A percentile compares a stretch with the other conserved stretches of the same genome.
Conservation (phyloP, 148 eudicot genomes). For the Rhododendron mucronatum region DNA sequence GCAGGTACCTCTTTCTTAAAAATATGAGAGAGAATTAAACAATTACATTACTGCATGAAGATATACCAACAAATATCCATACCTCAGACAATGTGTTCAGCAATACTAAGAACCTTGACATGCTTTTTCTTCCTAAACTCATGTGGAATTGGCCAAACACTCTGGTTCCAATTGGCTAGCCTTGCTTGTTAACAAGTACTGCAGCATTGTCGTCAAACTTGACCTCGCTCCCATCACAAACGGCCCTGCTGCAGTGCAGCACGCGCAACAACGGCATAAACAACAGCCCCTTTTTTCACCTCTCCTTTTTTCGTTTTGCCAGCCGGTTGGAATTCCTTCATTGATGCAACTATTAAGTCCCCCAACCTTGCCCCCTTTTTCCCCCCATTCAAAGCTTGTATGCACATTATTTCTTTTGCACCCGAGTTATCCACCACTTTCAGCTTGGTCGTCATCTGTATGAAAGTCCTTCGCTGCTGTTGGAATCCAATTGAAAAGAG, state of each 20-base stretch:
- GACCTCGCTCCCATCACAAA: slow-evolving; percentile 86
- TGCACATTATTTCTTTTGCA: slow-evolving; percentile 78
- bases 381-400: slow-evolving; percentile 77
- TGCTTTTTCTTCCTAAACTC: slow-evolving; percentile 52
- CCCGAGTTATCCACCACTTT: slow-evolving; percentile 94
- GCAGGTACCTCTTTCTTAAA: background rate
- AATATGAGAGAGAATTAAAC: background rate
- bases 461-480: slow-evolving; percentile 76
- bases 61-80: background rate
- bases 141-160: slow-evolving; percentile 86
- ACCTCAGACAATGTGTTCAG: slow-evolving; percentile 52
- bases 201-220: slow-evolving; percentile 87
- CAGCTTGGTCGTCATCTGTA: slow-evolving; percentile 82
- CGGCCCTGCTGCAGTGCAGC: slow-evolving; percentile 78
- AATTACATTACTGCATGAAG: background rate
- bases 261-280: slow-evolving; percentile 76
- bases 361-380: slow-evolving; percentile 77
- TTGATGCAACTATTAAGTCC: slow-evolving; percentile 76
- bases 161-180: slow-evolving; percentile 78
- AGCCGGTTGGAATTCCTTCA: slow-evolving; percentile 70
- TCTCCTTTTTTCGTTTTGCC: slow-evolving; percentile 73
- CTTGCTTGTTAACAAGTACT: slow-evolving; percentile 77
- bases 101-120: slow-evolving; percentile 62
- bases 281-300: slow-evolving; percentile 45
- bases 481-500: background rate